phyloP scores from a whole-genome alignment of 768 basidiomycete genomes.

The Calvatia gigantea region DNA sequence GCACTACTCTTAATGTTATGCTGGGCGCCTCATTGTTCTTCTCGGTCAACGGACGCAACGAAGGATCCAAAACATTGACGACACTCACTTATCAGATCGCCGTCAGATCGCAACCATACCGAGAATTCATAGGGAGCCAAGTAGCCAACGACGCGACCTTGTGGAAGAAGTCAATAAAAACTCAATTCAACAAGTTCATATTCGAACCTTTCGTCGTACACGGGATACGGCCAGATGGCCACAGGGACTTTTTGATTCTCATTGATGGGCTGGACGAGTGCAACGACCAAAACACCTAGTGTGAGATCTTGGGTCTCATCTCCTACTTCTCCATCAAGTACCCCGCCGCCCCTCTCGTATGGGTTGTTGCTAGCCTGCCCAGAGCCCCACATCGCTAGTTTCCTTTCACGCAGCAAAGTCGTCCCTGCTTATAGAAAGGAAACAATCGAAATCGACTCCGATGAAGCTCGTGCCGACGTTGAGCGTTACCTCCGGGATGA shows the following conservation, averaged over 20 bases:
- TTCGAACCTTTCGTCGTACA: constrained; percentile 13
- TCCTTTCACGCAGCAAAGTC: neutral
- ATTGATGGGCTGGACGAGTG: constrained; percentile 2
- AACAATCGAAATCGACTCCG: neutral
- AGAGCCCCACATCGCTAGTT: neutral
- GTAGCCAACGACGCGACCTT: constrained; percentile 11
- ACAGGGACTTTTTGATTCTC: neutral
- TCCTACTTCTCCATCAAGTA: neutral
- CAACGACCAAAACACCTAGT: neutral
- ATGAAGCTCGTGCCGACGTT: neutral
- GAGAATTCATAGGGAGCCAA: constrained; percentile 6
- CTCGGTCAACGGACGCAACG: neutral
- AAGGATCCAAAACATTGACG: neutral
- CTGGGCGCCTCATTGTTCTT: neutral
- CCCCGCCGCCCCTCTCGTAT: neutral
- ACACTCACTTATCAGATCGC: constrained; percentile 22
- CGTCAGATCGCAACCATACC: neutral
- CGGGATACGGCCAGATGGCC: neutral
- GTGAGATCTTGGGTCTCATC: neutral
- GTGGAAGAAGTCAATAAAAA: constrained; percentile 3
- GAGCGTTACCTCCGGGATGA: neutral
- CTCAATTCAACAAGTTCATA: constrained; percentile 15
- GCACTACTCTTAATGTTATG: neutral
- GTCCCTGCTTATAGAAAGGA: neutral
- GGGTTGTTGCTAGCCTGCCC: constrained; percentile 1